Conservation (phyloP, 1,284 basidiomycete species). For the Lentinus polychrous region DNA sequence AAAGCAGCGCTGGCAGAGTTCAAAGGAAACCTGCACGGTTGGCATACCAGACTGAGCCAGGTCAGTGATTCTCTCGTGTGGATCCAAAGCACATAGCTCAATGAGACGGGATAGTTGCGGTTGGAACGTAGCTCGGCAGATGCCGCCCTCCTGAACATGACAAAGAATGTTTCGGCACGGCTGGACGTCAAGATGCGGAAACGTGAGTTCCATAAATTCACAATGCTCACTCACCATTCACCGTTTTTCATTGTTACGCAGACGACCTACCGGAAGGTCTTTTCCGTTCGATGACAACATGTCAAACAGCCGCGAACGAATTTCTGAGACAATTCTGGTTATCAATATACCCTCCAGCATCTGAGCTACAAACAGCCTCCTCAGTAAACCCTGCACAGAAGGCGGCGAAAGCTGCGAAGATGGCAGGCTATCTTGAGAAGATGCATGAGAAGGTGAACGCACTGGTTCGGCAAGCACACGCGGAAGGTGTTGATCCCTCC, state of each 20-base stretch:
- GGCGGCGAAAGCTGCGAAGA: slow-evolving; percentile 73
- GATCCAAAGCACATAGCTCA: not conserved
- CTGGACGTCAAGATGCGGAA: slow-evolving; percentile 58
- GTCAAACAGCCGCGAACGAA: slow-evolving; percentile 91
- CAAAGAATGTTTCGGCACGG: slow-evolving; percentile 63
- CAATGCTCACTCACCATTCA: slow-evolving; percentile 1
- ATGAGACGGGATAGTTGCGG: slow-evolving; percentile 33
- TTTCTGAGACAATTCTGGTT: slow-evolving; percentile 96
- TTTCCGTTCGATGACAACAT: slow-evolving; percentile 77
- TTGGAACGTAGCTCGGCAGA: slow-evolving; percentile 62
- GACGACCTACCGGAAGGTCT: slow-evolving; percentile 77
- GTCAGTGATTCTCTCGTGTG: slow-evolving; percentile 28
- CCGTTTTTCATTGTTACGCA: slow-evolving; percentile 22
- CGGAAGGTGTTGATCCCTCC: slow-evolving; percentile 55
- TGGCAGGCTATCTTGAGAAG: slow-evolving; percentile 74
- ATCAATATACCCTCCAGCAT: slow-evolving; percentile 72
- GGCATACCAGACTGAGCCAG: slow-evolving; percentile 52
- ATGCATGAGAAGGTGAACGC: slow-evolving; percentile 79
- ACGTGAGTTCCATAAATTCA: slow-evolving; percentile 34
- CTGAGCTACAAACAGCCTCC: slow-evolving; percentile 44
- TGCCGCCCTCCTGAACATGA: slow-evolving; percentile 67
- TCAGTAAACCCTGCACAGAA: slow-evolving; percentile 55
- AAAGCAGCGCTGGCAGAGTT: slow-evolving; percentile 38
- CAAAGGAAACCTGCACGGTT: slow-evolving; percentile 42
- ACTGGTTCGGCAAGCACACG: slow-evolving; percentile 58